Conservation (phyloP, 192 early-diverging fungal genomes). For the Powellomyces hirtus region DNA sequence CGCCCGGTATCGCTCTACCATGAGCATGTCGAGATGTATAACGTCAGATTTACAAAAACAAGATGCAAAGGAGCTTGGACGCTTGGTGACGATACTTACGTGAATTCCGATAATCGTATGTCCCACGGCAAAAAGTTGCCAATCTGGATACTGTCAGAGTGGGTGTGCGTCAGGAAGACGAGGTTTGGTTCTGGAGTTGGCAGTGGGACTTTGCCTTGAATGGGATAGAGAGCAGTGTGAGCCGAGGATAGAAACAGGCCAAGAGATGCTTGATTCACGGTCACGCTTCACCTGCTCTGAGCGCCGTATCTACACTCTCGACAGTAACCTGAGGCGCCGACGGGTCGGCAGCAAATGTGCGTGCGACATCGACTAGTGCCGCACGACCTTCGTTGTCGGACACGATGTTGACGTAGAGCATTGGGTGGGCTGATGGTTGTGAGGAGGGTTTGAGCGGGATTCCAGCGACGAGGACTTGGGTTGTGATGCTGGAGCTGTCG, state of each 20-base stretch:
- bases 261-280: neutral
- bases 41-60: neutral
- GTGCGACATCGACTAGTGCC: conserved; percentile 5
- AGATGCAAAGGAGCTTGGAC: neutral
- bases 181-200: neutral
- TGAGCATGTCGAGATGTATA: neutral
- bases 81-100: neutral
- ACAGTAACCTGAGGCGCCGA: neutral
- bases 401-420: conserved; percentile 1
- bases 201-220: neutral
- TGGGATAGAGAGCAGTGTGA: neutral
- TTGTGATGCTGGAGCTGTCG: too few species aligned
- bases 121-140: conserved; percentile 14
- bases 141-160: neutral
- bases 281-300: neutral
- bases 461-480: too few species aligned
- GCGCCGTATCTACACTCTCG: neutral
- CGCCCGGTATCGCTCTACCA: neutral
- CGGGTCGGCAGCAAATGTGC: neutral
- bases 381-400: neutral
- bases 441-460: too few species aligned
- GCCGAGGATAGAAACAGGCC: too few species aligned
- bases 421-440: neutral
- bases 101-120: conserved; percentile 10
- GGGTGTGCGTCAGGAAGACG: conserved; percentile 5